Evolutionary conservation across 2,329 filamentous ascomycete genomes (phyloP).

Genomic region (Pseudopyricularia cyperi): DNA sequence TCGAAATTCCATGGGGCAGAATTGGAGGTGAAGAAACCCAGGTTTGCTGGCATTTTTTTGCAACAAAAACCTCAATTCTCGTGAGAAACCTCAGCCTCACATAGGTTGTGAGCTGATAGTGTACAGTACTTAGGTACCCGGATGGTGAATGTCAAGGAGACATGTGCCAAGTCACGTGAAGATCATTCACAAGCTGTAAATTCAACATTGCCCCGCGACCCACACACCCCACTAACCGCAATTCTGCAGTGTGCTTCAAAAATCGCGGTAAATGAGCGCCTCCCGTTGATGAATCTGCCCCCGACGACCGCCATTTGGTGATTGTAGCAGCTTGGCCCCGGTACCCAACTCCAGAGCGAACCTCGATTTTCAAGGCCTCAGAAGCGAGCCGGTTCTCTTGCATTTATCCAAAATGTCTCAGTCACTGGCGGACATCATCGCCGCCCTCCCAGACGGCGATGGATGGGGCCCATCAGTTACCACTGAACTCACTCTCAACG

Average conservation of each 20-base stretch:
- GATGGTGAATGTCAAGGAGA: neutral
- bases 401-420: neutral
- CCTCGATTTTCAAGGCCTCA: neutral
- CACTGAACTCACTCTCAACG: conserved; percentile 77
- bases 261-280: neutral
- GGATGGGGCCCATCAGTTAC: conserved; percentile 81
- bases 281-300: neutral
- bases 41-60: too few species aligned
- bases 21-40: too few species aligned
- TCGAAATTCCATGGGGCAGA: too few species aligned
- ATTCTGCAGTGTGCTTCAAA: too few species aligned
- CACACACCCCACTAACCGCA: neutral
- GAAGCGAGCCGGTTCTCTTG: neutral
- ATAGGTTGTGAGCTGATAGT: too few species aligned
- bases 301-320: neutral
- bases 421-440: conserved; percentile 47
- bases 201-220: neutral
- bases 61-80: too few species aligned
- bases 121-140: too few species aligned
- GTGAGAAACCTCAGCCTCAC: too few species aligned
- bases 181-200: neutral
- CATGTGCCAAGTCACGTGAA: neutral
- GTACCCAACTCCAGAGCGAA: neutral
- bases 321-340: neutral
- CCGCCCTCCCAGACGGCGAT: conserved; percentile 59